Conservation (phyloP, 495 filamentous ascomycete species). For the Xylaria castorea region DNA sequence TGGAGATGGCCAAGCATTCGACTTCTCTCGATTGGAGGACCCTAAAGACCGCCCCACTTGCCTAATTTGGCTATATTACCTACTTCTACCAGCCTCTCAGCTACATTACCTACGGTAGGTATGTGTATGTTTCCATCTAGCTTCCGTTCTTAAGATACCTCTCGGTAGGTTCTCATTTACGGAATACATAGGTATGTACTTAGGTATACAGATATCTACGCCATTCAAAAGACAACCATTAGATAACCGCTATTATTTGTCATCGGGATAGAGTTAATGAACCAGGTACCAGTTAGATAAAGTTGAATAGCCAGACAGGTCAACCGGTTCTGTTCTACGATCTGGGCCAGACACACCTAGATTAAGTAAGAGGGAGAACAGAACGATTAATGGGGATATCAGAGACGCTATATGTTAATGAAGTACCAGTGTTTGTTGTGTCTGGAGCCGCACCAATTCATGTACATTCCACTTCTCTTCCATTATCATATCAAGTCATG, state of each 20-base stretch:
- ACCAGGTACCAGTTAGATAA: too few species aligned
- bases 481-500: too few species aligned
- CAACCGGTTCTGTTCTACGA: background rate
- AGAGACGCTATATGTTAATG: too few species aligned
- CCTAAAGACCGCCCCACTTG: constrained; percentile 8
- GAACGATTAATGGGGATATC: too few species aligned
- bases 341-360: background rate
- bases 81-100: constrained; percentile 1
- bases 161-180: background rate
- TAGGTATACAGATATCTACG: background rate
- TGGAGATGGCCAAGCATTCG: constrained; percentile 1
- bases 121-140: background rate
- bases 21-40: constrained; percentile 1
- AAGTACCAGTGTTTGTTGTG: too few species aligned
- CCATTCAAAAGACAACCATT: background rate
- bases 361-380: too few species aligned
- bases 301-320: background rate
- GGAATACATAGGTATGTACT: background rate
- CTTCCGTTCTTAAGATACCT: background rate
- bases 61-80: constrained; percentile 23
- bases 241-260: too few species aligned
- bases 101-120: too few species aligned
- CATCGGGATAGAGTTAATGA: background rate
- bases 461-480: too few species aligned
- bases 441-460: too few species aligned